Evolutionary conservation across 1,284 basidiomycete genomes (phyloP).

Genomic region (Ceraceosorus guamensis): DNA sequence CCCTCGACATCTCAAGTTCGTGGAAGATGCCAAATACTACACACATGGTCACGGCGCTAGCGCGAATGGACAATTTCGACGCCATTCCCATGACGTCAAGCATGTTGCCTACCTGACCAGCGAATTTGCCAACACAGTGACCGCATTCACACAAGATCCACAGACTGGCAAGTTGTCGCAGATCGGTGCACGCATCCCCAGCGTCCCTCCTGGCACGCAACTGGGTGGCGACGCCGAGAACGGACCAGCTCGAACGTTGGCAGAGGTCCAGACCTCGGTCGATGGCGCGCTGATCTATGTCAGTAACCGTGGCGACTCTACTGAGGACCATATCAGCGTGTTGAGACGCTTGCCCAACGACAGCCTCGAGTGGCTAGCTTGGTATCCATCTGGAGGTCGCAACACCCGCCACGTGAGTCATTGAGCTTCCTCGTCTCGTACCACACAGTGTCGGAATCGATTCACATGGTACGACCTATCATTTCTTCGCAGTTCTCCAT

Average conservation of each 20-base stretch:
- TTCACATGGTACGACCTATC: not conserved
- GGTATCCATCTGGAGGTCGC: slow-evolving; percentile 23
- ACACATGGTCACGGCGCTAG: too few relatives aligned
- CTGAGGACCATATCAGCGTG: slow-evolving; percentile 30
- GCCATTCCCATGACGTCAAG: not conserved
- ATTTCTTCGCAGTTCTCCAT: slow-evolving; percentile 4
- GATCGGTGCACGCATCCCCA: slow-evolving; percentile 15
- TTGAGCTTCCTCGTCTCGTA: not conserved
- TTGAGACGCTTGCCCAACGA: slow-evolving; percentile 17
- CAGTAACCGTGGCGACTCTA: slow-evolving; percentile 20
- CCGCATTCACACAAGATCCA: slow-evolving; percentile 15
- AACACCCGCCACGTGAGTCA: slow-evolving; percentile 28
- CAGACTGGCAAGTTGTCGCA: slow-evolving; percentile 12
- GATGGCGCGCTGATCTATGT: slow-evolving; percentile 28
- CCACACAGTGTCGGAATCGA: slow-evolving; percentile 9
- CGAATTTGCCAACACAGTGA: slow-evolving; percentile 27
- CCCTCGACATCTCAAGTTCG: slow-evolving; percentile 6
- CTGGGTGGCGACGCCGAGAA: slow-evolving; percentile 15
- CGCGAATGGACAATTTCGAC: not conserved
- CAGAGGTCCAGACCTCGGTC: slow-evolving; percentile 31
- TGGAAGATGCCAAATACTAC: not conserved
- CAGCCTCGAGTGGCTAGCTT: slow-evolving; percentile 16
- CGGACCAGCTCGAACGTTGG: slow-evolving; percentile 20
- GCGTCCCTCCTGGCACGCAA: slow-evolving; percentile 21
- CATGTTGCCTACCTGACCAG: slow-evolving; percentile 25